Percentiles rank a stretch among this genome's conserved stretches.
phyloP scores from a whole-genome alignment of 2,329 filamentous ascomycete species.

The Fusarium sp. region DNA sequence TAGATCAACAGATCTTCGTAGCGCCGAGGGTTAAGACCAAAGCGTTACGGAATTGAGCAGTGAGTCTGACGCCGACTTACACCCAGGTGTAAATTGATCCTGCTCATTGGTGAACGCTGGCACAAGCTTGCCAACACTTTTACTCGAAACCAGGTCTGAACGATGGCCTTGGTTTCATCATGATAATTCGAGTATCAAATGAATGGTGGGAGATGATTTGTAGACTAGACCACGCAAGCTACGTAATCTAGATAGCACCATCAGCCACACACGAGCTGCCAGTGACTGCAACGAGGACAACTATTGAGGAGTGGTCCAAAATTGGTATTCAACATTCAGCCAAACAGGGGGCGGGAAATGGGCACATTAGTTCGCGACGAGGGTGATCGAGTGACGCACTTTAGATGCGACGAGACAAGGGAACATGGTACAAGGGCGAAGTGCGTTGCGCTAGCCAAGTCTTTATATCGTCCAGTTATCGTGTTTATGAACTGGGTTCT shows the following conservation, averaged over 20 bases:
- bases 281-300: slow-evolving; percentile 19
- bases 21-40: neutral
- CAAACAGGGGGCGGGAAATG: slow-evolving; percentile 26
- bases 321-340: neutral
- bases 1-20: neutral
- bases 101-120: slow-evolving; percentile 43
- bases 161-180: slow-evolving; percentile 36
- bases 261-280: slow-evolving; percentile 15
- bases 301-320: neutral
- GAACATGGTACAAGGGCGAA: slow-evolving; percentile 11
- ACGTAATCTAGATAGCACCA: slow-evolving; percentile 8
- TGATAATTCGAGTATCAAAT: slow-evolving; percentile 15
- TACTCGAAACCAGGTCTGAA: slow-evolving; percentile 28
- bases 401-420: slow-evolving; percentile 38
- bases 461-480: slow-evolving; percentile 29
- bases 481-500: slow-evolving; percentile 10
- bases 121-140: slow-evolving; percentile 27
- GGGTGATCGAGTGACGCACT: slow-evolving; percentile 40
- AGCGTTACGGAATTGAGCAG: too few species aligned
- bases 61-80: slow-evolving; percentile 2
- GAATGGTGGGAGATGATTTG: slow-evolving; percentile 15
- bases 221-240: neutral
- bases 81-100: slow-evolving; percentile 4
- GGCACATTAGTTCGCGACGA: slow-evolving; percentile 29
- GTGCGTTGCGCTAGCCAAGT: slow-evolving; percentile 21